A percentile compares a stretch with the other conserved stretches of the same genome.
phyloP scores from a whole-genome alignment of 1,284 basidiomycete species.

The Trichosporon inkin region DNA sequence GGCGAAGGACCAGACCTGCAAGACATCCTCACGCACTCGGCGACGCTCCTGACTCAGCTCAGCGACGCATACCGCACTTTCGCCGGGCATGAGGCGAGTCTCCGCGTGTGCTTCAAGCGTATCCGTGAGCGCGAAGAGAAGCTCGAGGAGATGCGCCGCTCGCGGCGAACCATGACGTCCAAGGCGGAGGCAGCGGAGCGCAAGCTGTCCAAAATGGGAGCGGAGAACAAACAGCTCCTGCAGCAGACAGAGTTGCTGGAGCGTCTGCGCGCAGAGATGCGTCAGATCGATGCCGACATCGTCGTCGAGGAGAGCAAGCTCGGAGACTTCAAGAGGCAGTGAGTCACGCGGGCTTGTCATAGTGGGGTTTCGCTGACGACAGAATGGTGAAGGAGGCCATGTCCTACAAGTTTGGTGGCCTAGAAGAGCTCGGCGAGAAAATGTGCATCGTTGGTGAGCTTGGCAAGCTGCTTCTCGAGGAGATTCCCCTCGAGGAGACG shows the following conservation, averaged over 20 bases:
- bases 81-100: constrained; percentile 66
- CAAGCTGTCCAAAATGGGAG: constrained; percentile 84
- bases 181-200: constrained; percentile 84
- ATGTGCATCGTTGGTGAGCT: constrained; percentile 77
- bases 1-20: constrained; percentile 79
- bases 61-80: constrained; percentile 66
- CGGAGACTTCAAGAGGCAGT: constrained; percentile 75
- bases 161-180: constrained; percentile 62
- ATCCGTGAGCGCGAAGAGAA: constrained; percentile 78
- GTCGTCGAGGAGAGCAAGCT: constrained; percentile 75
- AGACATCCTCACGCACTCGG: constrained; percentile 72
- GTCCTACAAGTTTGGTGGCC: constrained; percentile 79
- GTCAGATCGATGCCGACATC: constrained; percentile 74
- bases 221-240: constrained; percentile 80
- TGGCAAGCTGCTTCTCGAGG: constrained; percentile 72
- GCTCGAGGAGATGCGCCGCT: constrained; percentile 69
- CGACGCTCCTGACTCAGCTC: constrained; percentile 66
- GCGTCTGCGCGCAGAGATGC: constrained; percentile 70
- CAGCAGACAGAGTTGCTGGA: constrained; percentile 72
- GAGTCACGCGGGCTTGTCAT: too few relatives aligned
- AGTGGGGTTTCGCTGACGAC: constrained; percentile 5
- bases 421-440: constrained; percentile 82
- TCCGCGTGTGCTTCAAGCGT: constrained; percentile 59
- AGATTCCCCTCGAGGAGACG: constrained; percentile 74
- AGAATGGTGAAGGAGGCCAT: constrained; percentile 61